Percentiles rank a stretch among this genome's conserved stretches.
Conservation (phyloP, 805 yeast species). For the Kodamaea hsintzibuensis region DNA sequence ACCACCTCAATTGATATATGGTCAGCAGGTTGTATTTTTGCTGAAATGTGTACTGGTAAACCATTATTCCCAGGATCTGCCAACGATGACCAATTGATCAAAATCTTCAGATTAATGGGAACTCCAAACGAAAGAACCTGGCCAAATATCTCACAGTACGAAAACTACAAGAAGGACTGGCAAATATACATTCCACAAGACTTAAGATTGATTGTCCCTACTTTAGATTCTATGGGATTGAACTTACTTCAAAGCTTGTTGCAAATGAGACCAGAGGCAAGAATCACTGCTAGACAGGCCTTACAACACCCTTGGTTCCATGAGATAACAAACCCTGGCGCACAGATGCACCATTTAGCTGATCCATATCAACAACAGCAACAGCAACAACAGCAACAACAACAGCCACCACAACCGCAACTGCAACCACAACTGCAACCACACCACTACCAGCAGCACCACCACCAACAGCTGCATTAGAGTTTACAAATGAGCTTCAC, state of each 20-base stretch:
- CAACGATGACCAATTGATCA: slow-evolving; percentile 91
- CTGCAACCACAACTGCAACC: slow-evolving; percentile 4
- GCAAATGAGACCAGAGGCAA: slow-evolving; percentile 62
- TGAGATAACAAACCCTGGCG: slow-evolving; percentile 55
- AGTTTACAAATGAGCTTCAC: neutral
- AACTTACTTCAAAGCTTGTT: slow-evolving; percentile 60
- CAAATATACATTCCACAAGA: slow-evolving; percentile 89
- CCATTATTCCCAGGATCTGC: slow-evolving; percentile 96
- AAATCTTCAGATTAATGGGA: slow-evolving; percentile 91
- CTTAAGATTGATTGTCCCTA: slow-evolving; percentile 65
- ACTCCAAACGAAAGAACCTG: slow-evolving; percentile 95
- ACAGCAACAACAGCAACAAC: slow-evolving; percentile 16
- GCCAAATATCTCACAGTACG: slow-evolving; percentile 93
- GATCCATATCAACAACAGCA: slow-evolving; percentile 37
- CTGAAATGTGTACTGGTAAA: slow-evolving; percentile 98
- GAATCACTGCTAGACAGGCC: slow-evolving; percentile 61
- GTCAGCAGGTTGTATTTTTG: slow-evolving; percentile 98
- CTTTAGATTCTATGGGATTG: slow-evolving; percentile 67
- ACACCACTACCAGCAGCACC: slow-evolving; percentile 7
- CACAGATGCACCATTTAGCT: slow-evolving; percentile 31
- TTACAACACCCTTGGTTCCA: slow-evolving; percentile 79
- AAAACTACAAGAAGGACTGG: slow-evolving; percentile 84
- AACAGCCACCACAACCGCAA: slow-evolving; percentile 4
- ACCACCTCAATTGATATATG: slow-evolving; percentile 97
- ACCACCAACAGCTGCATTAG: slow-evolving; percentile 6